Evolutionary conservation across 2,329 filamentous ascomycete species (phyloP).

Genomic region (Calonectria pseudoreteaudii): DNA sequence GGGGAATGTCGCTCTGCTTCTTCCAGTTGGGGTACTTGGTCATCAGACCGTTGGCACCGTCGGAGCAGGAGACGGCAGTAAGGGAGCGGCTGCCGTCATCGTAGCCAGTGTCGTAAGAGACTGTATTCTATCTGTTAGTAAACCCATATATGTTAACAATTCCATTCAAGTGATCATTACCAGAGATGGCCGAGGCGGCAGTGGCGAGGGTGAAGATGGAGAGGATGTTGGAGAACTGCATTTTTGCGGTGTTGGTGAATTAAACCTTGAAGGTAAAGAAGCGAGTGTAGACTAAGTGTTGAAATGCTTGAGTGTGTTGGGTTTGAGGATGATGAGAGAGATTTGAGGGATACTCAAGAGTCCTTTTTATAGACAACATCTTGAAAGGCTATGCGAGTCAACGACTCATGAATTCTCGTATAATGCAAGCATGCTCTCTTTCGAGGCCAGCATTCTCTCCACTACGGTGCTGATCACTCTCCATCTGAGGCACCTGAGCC

Average conservation of each 20-base stretch:
- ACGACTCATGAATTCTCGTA: background rate
- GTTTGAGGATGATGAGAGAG: constrained; percentile 3
- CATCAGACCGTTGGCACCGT: constrained; percentile 75
- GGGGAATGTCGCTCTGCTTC: constrained; percentile 62
- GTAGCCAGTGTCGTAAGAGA: constrained; percentile 80
- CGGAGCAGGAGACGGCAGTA: constrained; percentile 71
- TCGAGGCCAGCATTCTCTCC: background rate
- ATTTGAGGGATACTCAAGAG: background rate
- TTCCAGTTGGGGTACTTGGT: constrained; percentile 68
- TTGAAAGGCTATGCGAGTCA: background rate
- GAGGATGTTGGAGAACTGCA: constrained; percentile 58
- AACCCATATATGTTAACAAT: background rate
- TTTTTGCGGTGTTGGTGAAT: constrained; percentile 46
- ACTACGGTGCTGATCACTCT: background rate
- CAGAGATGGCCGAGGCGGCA: constrained; percentile 51
- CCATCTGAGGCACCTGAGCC: background rate
- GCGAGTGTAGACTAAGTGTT: constrained; percentile 1
- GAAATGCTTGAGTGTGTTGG: background rate
- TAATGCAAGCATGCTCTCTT: background rate
- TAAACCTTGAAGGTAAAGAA: constrained; percentile 21
- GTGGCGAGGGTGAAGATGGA: constrained; percentile 52
- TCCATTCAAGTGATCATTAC: constrained; percentile 35
- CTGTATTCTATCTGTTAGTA: constrained; percentile 47
- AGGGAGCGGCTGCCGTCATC: constrained; percentile 70
- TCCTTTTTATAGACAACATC: background rate